Base-by-base conservation (phyloP, 169 alveolate species). In the Eimeria sp. region DNA sequence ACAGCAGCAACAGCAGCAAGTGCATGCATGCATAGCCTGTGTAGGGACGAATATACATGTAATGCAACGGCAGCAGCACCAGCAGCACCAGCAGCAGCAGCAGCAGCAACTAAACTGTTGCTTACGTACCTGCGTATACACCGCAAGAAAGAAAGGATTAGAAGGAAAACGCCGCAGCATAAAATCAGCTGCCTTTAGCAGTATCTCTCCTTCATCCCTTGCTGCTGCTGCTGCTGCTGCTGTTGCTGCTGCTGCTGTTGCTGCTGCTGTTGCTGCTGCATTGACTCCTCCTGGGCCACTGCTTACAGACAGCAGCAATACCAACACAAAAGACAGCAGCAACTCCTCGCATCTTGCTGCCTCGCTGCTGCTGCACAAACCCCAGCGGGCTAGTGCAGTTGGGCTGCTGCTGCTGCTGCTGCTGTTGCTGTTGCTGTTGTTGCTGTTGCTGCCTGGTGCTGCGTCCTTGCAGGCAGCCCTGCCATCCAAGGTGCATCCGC, bases 131-230 rank as follows among this genome's bases (percentile, higher is more conserved):
- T 84, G 92, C 25, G 92, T 45, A 43, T 84, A 47, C 73, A 84
- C 92, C 61, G 92, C 92, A 16, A 84, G 78, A 70, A 84, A 84
- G 78, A 84, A 84, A 13, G 92, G 92, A 54, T 84, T 84, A 13
- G 92, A 84, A 16, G 92, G 78, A 34, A 84, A 84, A 58, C 92
- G 92, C 40, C 57, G 51, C 51, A 84, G 58, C 92, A 84, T 84
- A 58, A 40, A 54, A 13, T 54, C 34, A 2, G 27, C 63, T 34
- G 92, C 92, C 76, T 47, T 40, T 63, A 51, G 92, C 92, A 84
- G 14, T 5, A 7, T 49, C 13, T 40, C 72, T 2, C 10, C 45
- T 10, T 82, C 89, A 5, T 45, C 67, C 20, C 13, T 30, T 18
- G 61, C 89, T 49, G 63, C 61, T 27, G 72, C 47, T 13, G 40